phyloP scores from a whole-genome alignment of 2,329 filamentous ascomycete species.

The Trichoderma sp. region DNA sequence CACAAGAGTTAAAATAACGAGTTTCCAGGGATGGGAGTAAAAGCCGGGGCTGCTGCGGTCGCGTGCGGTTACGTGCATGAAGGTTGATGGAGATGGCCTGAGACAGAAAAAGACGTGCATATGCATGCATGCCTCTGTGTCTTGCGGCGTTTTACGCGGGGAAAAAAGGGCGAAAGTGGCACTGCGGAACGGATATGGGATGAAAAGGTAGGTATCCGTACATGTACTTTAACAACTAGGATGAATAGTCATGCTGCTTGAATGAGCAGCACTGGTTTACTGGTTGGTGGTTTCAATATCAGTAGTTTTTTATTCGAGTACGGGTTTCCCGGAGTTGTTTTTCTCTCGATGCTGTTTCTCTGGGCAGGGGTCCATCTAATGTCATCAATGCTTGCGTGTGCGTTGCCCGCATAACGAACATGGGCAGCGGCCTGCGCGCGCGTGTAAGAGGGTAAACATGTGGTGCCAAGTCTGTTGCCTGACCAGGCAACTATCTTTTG shows the following conservation, averaged over 20 bases:
- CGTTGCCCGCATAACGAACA: background rate
- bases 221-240: background rate
- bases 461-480: background rate
- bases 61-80: background rate
- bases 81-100: background rate
- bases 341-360: background rate
- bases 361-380: background rate
- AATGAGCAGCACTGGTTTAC: background rate
- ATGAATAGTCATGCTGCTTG: background rate
- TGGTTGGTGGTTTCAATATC: background rate
- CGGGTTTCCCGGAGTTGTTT: background rate
- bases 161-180: background rate
- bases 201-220: background rate
- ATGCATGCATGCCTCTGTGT: constrained; percentile 6
- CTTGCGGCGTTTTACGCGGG: background rate
- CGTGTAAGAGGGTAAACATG: background rate
- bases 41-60: background rate
- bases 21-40: constrained; percentile 3
- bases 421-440: background rate
- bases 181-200: background rate
- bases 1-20: background rate
- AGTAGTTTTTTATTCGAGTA: background rate
- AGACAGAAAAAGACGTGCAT: constrained; percentile 14
- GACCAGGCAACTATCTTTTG: background rate
- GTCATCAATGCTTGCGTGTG: background rate